Evolutionary conservation across 352 stramenopile species (phyloP).

Genomic region (Pythium brachiatum): DNA sequence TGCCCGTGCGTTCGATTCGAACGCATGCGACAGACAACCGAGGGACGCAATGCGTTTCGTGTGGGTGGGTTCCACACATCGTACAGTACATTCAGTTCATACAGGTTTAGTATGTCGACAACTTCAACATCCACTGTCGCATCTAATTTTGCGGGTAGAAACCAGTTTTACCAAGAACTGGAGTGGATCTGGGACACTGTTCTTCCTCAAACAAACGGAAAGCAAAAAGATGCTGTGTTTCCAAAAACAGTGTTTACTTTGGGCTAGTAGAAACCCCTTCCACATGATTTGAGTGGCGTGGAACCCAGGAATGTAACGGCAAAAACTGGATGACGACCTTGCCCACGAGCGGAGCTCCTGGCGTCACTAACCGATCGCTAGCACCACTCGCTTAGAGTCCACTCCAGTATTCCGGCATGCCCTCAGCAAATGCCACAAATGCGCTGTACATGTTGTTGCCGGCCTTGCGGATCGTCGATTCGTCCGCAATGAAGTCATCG

Average conservation of each 20-base stretch:
- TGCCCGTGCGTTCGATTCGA: constrained; percentile 11
- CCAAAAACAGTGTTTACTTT: constrained; percentile 1
- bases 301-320: neutral
- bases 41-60: neutral
- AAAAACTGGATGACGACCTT: constrained; percentile 1
- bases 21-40: constrained; percentile 23
- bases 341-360: neutral
- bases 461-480: constrained; percentile 22
- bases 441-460: constrained; percentile 22
- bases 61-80: neutral
- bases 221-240: no score
- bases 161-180: neutral
- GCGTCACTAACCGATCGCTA: neutral
- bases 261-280: neutral
- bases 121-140: neutral
- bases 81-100: neutral
- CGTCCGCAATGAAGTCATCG: constrained; percentile 18
- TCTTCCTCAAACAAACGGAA: no score
- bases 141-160: neutral
- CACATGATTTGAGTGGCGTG: neutral
- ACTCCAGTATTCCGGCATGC: constrained; percentile 20
- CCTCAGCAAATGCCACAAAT: constrained; percentile 16
- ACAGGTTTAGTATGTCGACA: neutral
- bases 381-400: constrained; percentile 1
- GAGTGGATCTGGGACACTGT: neutral